These are phyloP conservation scores for Sporothrix globosa DNA, from an alignment of 2,329 filamentous ascomycete genomes.

Conservation along the genomic window DNA sequence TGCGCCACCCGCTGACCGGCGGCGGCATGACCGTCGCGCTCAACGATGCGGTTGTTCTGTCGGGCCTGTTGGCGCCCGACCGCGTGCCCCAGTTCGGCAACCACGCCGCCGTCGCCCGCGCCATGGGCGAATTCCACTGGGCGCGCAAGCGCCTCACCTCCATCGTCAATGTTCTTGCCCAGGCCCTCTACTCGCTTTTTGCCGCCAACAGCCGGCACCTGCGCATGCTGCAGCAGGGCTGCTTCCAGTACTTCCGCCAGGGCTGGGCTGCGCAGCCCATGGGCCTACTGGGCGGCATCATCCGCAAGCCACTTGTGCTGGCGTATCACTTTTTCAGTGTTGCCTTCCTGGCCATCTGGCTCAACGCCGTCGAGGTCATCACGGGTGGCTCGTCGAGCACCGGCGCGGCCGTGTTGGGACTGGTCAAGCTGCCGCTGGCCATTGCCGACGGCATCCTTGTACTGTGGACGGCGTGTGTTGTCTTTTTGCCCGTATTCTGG, in stretches of 20 bases:
- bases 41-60: slow-evolving; percentile 82
- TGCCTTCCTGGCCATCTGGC: slow-evolving; percentile 82
- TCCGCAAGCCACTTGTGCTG: slow-evolving; percentile 74
- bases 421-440: slow-evolving; percentile 65
- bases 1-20: slow-evolving; percentile 97
- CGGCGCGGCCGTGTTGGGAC: slow-evolving; percentile 66
- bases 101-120: slow-evolving; percentile 64
- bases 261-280: slow-evolving; percentile 77
- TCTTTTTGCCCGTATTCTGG: slow-evolving; percentile 81
- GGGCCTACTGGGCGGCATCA: slow-evolving; percentile 78
- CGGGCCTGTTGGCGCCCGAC: slow-evolving; percentile 71
- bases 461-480: slow-evolving; percentile 77
- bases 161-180: slow-evolving; percentile 97
- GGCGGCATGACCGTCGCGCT: slow-evolving; percentile 98
- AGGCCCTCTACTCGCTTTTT: slow-evolving; percentile 89
- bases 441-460: slow-evolving; percentile 68
- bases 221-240: slow-evolving; percentile 80
- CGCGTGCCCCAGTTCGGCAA: slow-evolving; percentile 71
- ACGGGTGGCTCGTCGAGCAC: slow-evolving; percentile 38
- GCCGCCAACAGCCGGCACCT: slow-evolving; percentile 80
- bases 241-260: slow-evolving; percentile 88
- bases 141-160: slow-evolving; percentile 76
- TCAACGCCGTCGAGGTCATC: slow-evolving; percentile 50
- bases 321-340: slow-evolving; percentile 95
- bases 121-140: slow-evolving; percentile 83